Percentiles rank a stretch among this genome's conserved stretches.
Evolutionary conservation across 495 filamentous ascomycete genomes (phyloP).

Genomic region (Hypoxylon cercidicola): DNA sequence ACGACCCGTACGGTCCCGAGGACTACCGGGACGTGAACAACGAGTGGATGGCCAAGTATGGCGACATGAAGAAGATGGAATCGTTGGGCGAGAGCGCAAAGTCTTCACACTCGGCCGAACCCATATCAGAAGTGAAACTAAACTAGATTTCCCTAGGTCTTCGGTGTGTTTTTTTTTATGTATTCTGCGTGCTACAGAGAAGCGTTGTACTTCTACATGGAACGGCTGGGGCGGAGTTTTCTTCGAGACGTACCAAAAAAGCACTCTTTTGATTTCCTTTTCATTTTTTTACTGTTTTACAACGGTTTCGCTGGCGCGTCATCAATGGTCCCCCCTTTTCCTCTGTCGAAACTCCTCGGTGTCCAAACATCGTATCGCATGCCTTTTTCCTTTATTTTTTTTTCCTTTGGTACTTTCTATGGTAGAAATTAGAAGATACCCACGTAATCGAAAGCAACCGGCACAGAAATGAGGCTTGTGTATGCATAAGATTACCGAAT

Average conservation of each 20-base stretch:
- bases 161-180: slow-evolving; percentile 5
- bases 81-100: slow-evolving; percentile 33
- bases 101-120: slow-evolving; percentile 14
- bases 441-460: slow-evolving; percentile 12
- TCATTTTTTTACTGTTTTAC: slow-evolving; percentile 6
- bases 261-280: slow-evolving; percentile 15
- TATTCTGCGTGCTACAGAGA: background rate
- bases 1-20: slow-evolving; percentile 65
- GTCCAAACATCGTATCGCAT: slow-evolving; percentile 20
- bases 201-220: slow-evolving; percentile 33
- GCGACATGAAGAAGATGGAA: slow-evolving; percentile 38
- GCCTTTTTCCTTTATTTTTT: slow-evolving; percentile 14
- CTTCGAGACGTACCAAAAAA: slow-evolving; percentile 36
- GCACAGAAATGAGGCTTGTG: slow-evolving; percentile 13
- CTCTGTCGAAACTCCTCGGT: slow-evolving; percentile 15
- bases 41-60: slow-evolving; percentile 58
- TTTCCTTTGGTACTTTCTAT: background rate
- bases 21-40: slow-evolving; percentile 70
- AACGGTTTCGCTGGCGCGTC: slow-evolving; percentile 16
- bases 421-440: slow-evolving; percentile 40
- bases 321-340: slow-evolving; percentile 18
- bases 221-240: slow-evolving; percentile 31
- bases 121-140: slow-evolving; percentile 7
- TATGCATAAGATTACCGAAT: slow-evolving; percentile 19
- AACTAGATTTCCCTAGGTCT: slow-evolving; percentile 23